Evolutionary conservation across 495 filamentous ascomycete genomes (phyloP).

Genomic region (Lasiosphaeriaceae sp.): DNA sequence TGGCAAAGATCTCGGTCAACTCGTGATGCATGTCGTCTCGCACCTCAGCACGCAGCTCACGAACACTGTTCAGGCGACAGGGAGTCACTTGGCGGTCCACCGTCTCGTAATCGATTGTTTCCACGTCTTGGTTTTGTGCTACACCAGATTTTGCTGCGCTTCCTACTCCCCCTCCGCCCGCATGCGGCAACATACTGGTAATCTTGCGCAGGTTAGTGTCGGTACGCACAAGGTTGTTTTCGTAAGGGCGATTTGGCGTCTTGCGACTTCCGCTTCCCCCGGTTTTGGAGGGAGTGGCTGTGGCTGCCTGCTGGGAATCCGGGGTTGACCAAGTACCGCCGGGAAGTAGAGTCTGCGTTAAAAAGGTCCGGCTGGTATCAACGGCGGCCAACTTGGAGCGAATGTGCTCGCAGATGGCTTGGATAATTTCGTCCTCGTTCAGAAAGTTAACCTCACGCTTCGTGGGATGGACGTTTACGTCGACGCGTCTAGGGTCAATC

Average conservation of each 20-base stretch:
- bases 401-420: constrained; percentile 78
- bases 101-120: constrained; percentile 58
- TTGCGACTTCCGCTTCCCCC: constrained; percentile 32
- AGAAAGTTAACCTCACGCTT: constrained; percentile 98
- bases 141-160: background rate
- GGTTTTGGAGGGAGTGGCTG: constrained; percentile 33
- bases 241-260: constrained; percentile 62
- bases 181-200: constrained; percentile 80
- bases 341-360: constrained; percentile 87
- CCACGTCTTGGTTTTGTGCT: background rate
- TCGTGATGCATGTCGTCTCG: constrained; percentile 83
- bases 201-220: constrained; percentile 91
- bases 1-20: constrained; percentile 83
- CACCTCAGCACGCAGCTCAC: constrained; percentile 74
- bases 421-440: constrained; percentile 95
- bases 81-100: constrained; percentile 62
- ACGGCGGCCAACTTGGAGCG: constrained; percentile 77
- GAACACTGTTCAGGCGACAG: constrained; percentile 74
- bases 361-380: constrained; percentile 90
- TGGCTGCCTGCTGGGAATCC: constrained; percentile 28
- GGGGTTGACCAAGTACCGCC: constrained; percentile 47
- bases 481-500: constrained; percentile 88
- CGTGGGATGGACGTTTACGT: constrained; percentile 97
- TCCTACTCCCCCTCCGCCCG: constrained; percentile 9
- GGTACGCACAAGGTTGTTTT: constrained; percentile 87